Percentiles rank a stretch among this genome's conserved stretches.
Evolutionary conservation across 805 yeast species (phyloP).

Genomic region (Candida orba): DNA sequence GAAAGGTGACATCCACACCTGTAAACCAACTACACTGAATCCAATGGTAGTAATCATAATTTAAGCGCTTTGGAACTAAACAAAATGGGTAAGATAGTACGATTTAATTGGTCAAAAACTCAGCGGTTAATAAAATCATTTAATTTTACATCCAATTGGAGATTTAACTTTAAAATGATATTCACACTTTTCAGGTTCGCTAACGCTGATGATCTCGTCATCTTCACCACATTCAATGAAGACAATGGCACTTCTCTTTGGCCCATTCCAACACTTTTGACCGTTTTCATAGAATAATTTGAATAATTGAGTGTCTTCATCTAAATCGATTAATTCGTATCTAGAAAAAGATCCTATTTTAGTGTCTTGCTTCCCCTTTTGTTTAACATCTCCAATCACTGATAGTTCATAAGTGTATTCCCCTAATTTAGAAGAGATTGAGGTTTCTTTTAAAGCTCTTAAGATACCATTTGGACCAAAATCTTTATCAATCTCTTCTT

Average conservation of each 20-base stretch:
- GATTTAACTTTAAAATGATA: conserved; percentile 46
- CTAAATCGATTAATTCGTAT: conserved; percentile 24
- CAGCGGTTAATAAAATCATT: not conserved
- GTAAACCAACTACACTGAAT: not conserved
- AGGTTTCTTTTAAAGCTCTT: conserved; percentile 44
- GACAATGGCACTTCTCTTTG: conserved; percentile 63
- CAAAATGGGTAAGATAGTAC: too few relatives aligned
- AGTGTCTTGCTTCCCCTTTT: conserved; percentile 41
- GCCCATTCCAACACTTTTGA: conserved; percentile 92
- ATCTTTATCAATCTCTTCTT: conserved; percentile 18
- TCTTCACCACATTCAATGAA: conserved; percentile 59
- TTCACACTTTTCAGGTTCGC: conserved; percentile 86
- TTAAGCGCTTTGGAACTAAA: not conserved
- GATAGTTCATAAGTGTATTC: conserved; percentile 66
- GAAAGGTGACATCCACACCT: not conserved
- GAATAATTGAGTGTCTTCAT: conserved; percentile 27
- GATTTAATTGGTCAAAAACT: not conserved
- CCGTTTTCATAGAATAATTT: conserved; percentile 49
- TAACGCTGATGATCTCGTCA: conserved; percentile 51
- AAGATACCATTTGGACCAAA: conserved; percentile 63
- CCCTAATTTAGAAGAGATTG: conserved; percentile 47
- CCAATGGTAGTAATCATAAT: not conserved
- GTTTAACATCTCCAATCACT: conserved; percentile 48
- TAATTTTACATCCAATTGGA: conserved; percentile 33
- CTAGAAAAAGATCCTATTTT: conserved; percentile 41